These are phyloP conservation scores for Malassezia sympodialis DNA, from an alignment of 1,284 basidiomycete species.

Conservation along the genomic window DNA sequence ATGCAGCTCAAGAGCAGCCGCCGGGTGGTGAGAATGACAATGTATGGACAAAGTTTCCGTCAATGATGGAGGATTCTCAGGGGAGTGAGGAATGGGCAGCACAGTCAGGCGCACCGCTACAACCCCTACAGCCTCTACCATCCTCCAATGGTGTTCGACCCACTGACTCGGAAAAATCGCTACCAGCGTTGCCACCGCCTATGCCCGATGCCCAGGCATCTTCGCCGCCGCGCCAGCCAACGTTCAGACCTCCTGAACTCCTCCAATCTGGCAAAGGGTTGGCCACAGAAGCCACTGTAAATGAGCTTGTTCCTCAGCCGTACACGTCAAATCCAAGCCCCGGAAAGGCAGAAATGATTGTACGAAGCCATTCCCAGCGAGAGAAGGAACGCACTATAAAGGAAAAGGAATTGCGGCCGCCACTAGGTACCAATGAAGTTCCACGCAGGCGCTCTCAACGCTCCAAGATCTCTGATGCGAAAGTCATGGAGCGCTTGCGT, in stretches of 20 bases:
- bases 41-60: conserved; percentile 49
- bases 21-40: conserved; percentile 29
- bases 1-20: conserved; percentile 50
- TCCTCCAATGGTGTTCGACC: not conserved
- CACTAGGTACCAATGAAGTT: conserved; percentile 28
- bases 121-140: not conserved
- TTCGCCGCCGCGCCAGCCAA: conserved; percentile 20
- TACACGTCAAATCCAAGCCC: conserved; percentile 9
- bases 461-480: conserved; percentile 66
- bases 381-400: conserved; percentile 6
- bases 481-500: conserved; percentile 80
- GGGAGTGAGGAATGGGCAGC: not conserved
- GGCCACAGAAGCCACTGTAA: conserved; percentile 12
- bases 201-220: conserved; percentile 23
- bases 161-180: conserved; percentile 21
- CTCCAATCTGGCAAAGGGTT: conserved; percentile 16
- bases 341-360: conserved; percentile 6
- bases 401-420: not conserved
- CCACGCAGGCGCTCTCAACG: conserved; percentile 60
- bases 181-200: conserved; percentile 18
- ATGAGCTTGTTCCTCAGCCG: conserved; percentile 3
- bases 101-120: conserved; percentile 3
- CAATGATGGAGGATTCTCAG: conserved; percentile 20
- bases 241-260: conserved; percentile 12
- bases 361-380: conserved; percentile 10